Percentiles rank a stretch among this genome's conserved stretches.
Evolutionary conservation across 2,329 filamentous ascomycete species (phyloP).

Genomic region (Beauveria sp.): DNA sequence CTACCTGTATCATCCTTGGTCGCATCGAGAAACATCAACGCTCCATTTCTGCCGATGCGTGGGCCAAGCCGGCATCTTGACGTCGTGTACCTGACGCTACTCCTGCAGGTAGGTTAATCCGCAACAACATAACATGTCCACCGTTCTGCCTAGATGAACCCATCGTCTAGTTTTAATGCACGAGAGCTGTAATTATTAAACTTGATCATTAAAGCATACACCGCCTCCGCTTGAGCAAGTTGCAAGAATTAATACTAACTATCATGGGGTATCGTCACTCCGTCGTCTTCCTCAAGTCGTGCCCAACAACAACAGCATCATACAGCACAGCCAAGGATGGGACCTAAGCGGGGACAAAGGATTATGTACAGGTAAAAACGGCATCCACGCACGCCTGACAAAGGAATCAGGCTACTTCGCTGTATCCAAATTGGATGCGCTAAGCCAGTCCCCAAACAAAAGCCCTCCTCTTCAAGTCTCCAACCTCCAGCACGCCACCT

Average conservation of each 20-base stretch:
- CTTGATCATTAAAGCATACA: background rate
- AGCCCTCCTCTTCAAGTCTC: background rate
- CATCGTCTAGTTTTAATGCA: no score
- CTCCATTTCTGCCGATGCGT: background rate
- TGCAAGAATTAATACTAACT: slow-evolving; percentile 2
- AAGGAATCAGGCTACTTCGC: background rate
- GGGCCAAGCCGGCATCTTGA: background rate
- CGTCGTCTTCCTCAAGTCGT: slow-evolving; percentile 2
- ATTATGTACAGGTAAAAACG: slow-evolving; percentile 1
- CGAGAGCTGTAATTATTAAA: no score
- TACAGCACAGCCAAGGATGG: background rate
- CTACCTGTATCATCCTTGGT: no score
- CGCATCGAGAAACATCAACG: no score
- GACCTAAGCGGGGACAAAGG: background rate
- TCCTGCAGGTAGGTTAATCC: background rate
- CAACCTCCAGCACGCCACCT: background rate
- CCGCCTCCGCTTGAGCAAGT: background rate
- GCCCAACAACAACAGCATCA: background rate
- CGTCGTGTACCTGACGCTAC: background rate
- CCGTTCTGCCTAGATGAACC: no score
- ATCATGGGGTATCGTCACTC: slow-evolving; percentile 12
- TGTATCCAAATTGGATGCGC: background rate
- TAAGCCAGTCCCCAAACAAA: background rate
- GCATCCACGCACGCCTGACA: background rate
- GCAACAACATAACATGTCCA: no score